Conservation (phyloP, 1,284 basidiomycete genomes). For the Testicularia cyperi region DNA sequence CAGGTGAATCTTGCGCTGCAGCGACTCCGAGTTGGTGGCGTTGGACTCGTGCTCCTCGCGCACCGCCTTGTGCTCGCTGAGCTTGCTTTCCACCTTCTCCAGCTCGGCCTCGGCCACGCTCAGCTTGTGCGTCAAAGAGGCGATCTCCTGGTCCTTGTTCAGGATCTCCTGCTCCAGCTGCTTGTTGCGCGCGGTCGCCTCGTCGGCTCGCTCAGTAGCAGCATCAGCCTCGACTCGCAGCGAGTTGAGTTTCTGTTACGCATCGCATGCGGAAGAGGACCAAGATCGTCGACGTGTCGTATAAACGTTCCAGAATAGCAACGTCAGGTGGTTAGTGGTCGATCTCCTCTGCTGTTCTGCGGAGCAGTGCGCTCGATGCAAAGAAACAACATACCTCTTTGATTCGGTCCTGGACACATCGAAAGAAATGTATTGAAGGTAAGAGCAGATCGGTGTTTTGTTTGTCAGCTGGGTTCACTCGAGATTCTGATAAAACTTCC, state of each 20-base stretch:
- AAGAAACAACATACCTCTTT: no score
- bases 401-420: no score
- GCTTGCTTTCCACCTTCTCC: constrained; percentile 74
- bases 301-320: no score
- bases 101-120: constrained; percentile 72
- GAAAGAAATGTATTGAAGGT: no score
- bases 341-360: no score
- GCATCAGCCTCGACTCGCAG: constrained; percentile 84
- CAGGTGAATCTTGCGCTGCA: constrained; percentile 82
- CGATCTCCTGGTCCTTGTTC: constrained; percentile 83
- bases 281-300: no score
- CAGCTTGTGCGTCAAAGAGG: constrained; percentile 79
- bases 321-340: no score
- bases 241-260: constrained; percentile 66
- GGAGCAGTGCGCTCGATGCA: no score
- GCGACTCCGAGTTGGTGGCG: constrained; percentile 74
- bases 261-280: no score
- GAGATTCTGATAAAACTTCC: no score
- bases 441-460: no score
- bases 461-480: no score
- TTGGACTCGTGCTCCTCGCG: constrained; percentile 74
- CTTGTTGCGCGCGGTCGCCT: constrained; percentile 57
- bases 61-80: constrained; percentile 72
- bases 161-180: constrained; percentile 75
- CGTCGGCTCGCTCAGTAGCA: constrained; percentile 63